Evolutionary conservation across 2,329 filamentous ascomycete species (phyloP), one percentile per base, ranked within the genome.

Genomic region (Alternaria infectoria): DNA sequence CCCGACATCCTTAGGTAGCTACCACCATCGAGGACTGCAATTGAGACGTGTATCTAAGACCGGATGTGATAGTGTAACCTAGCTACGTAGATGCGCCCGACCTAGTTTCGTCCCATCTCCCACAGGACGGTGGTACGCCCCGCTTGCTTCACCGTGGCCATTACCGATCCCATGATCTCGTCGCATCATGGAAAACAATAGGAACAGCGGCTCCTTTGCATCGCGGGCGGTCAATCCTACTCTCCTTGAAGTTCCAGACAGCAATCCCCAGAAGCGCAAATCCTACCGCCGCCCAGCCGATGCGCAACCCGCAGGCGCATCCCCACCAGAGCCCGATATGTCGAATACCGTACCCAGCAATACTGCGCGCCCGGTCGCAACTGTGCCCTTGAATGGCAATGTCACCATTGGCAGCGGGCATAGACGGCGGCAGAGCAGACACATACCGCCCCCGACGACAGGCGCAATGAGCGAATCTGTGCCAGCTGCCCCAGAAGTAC

Each of bases 401-500:
- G 61, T 74, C 13, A 64, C 72, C 56, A 60, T 56, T 50, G 66
- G 72, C 40, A 74, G 74, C 32, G 76, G 73, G 8, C 75, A 78
- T 26, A 68, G 73, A 26, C 71, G 74, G 54, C 73, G 76, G 21
- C 73, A 77, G 58, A 77, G 73, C 66, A 75, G 77, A 36, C 72
- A 74, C 6, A 73, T 76, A 9, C 71, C 71, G 15, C 72, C 72
- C 28, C 68, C 72, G 15, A 67, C 73, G 5, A 65, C 71, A 8
- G 72, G 71, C 62, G 67, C 68, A 30, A 57, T 63, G 47, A 60
- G 56, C 57, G 73, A 76, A 44, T 63, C 70, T 21, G 68, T 75
- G 40, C 77, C 77, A 17, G 81, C 83, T 54, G 88, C 86, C 32
- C 87, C 90, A 67, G 89, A 91, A 68, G 86, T 85, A 26, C 87